Evolutionary conservation across 495 filamentous ascomycete genomes (phyloP).

Genomic region (Lophiostoma macrostomum): DNA sequence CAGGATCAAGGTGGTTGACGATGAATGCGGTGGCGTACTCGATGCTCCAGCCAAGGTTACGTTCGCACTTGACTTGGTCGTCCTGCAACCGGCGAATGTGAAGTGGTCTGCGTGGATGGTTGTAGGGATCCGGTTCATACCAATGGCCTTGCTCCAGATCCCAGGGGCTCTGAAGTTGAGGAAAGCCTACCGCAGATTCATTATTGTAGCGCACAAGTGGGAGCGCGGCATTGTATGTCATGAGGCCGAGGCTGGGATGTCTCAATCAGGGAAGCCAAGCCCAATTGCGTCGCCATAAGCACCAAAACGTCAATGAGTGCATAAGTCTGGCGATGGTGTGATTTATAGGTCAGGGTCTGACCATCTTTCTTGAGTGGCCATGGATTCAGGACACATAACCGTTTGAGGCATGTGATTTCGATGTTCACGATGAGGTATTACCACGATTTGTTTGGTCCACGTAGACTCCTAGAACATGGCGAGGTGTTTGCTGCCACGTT

Average conservation of each 20-base stretch:
- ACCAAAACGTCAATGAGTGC: background rate
- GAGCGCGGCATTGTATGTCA: constrained; percentile 8
- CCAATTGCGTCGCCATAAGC: constrained; percentile 5
- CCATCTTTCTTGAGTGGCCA: constrained; percentile 3
- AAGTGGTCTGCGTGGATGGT: background rate
- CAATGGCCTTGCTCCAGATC: constrained; percentile 10
- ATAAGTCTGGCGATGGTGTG: background rate
- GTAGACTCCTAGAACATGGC: too few relatives aligned
- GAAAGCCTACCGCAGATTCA: background rate
- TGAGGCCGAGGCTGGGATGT: constrained; percentile 6
- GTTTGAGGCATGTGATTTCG: too few relatives aligned
- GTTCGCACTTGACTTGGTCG: constrained; percentile 12
- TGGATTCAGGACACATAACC: too few relatives aligned
- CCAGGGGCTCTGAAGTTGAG: background rate
- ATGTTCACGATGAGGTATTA: background rate
- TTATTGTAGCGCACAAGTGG: constrained; percentile 9
- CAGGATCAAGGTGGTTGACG: constrained; percentile 18
- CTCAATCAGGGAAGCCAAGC: background rate
- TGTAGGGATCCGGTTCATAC: background rate
- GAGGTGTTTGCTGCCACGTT: too few relatives aligned
- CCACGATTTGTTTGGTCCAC: too few relatives aligned
- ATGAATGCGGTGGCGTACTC: constrained; percentile 30
- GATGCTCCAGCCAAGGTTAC: constrained; percentile 28
- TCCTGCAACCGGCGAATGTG: constrained; percentile 4
- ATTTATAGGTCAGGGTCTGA: constrained; percentile 7